phyloP scores from a whole-genome alignment of 306 rosid genomes.

The Luffa aegyptiaca region DNA sequence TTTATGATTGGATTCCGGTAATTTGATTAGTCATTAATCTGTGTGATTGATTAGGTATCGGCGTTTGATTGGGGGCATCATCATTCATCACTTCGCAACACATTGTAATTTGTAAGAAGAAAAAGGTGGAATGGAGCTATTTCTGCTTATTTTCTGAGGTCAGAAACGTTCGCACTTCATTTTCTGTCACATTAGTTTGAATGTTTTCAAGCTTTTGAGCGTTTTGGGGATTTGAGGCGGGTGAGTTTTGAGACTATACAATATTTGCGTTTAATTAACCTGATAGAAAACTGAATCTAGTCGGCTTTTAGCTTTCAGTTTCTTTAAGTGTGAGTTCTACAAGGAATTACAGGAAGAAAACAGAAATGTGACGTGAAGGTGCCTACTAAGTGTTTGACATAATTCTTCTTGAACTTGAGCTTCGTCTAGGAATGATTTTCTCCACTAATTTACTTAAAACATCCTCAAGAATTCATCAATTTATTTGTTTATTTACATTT shows the following conservation, averaged over 20 bases:
- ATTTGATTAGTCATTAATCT: background rate
- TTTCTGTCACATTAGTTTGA: too few relatives aligned
- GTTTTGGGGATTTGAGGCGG: background rate
- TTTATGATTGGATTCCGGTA: background rate
- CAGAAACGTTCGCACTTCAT: background rate
- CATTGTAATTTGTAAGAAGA: slow-evolving; percentile 58
- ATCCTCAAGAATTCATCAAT: background rate
- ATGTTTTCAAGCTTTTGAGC: background rate
- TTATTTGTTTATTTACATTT: background rate
- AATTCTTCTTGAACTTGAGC: background rate
- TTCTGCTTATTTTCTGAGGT: slow-evolving; percentile 78
- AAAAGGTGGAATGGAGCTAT: slow-evolving; percentile 71
- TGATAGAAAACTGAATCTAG: background rate
- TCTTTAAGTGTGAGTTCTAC: background rate
- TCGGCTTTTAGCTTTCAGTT: background rate
- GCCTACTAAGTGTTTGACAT: background rate
- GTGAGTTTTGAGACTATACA: background rate
- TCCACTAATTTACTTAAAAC: background rate
- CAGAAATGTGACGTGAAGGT: background rate
- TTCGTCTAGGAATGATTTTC: background rate
- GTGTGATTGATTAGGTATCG: slow-evolving; percentile 40
- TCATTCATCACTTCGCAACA: background rate
- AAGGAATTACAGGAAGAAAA: background rate
- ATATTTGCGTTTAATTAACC: background rate
- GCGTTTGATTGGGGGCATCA: slow-evolving; percentile 40